Evolutionary conservation across 2,329 filamentous ascomycete species (phyloP).

Genomic region (Colletotrichum zoysiae): DNA sequence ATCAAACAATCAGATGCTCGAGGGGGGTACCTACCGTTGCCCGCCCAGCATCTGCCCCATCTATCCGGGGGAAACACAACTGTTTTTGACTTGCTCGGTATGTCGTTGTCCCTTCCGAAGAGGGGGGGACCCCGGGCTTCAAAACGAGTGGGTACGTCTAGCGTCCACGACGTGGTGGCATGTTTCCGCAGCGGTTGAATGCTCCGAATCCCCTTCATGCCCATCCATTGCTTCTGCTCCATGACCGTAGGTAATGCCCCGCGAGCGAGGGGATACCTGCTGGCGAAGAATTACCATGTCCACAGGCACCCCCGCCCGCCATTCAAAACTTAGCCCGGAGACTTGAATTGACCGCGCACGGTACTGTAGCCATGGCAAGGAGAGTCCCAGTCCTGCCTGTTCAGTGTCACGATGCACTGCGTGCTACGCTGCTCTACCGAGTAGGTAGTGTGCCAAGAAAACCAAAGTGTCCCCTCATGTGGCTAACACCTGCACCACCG

Average conservation of each 20-base stretch:
- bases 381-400: neutral
- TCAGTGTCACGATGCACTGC: neutral
- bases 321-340: neutral
- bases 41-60: neutral
- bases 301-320: neutral
- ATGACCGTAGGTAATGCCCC: slow-evolving; percentile 16
- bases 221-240: neutral
- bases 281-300: neutral
- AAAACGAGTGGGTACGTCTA: slow-evolving; percentile 9
- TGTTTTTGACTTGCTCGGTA: neutral
- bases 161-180: neutral
- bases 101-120: neutral
- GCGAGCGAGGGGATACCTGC: slow-evolving; percentile 19
- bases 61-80: too few species aligned
- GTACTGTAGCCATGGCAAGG: neutral
- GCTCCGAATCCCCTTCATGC: neutral
- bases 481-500: slow-evolving; percentile 18
- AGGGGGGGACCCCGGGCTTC: slow-evolving; percentile 16
- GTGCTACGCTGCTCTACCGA: neutral
- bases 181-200: neutral
- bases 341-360: neutral
- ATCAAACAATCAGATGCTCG: neutral
- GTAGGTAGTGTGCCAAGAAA: slow-evolving; percentile 1
- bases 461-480: neutral
- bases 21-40: neutral